phyloP scores from a whole-genome alignment of 2,329 filamentous ascomycete species.

The Clonostachys rhizophaga region DNA sequence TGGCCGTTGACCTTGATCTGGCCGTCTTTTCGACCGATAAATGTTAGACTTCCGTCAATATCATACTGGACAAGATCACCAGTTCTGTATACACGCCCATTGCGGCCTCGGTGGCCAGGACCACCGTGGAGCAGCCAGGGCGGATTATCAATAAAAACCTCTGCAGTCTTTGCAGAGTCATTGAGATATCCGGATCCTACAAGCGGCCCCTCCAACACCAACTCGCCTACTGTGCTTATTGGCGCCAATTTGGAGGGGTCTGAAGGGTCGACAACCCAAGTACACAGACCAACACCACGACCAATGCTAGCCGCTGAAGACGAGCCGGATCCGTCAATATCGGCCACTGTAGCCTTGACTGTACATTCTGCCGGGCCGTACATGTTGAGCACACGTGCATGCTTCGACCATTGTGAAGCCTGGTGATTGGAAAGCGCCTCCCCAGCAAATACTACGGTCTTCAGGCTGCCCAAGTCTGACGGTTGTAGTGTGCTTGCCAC shows the following conservation, averaged over 20 bases:
- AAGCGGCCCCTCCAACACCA: constrained; percentile 35
- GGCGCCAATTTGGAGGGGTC: constrained; percentile 1
- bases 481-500: constrained; percentile 5
- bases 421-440: constrained; percentile 11
- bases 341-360: constrained; percentile 13
- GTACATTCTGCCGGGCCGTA: constrained; percentile 41
- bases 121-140: constrained; percentile 5
- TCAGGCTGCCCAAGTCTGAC: constrained; percentile 1
- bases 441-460: constrained; percentile 5
- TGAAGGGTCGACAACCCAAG: constrained; percentile 14
- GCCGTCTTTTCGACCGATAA: constrained; percentile 47
- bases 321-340: constrained; percentile 6
- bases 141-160: constrained; percentile 15
- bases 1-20: constrained; percentile 58
- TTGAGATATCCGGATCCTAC: constrained; percentile 46
- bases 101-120: constrained; percentile 1
- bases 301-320: constrained; percentile 13
- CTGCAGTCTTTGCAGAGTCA: constrained; percentile 19
- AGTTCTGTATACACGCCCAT: constrained; percentile 32
- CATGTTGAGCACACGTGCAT: constrained; percentile 13
- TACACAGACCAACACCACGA: constrained; percentile 1
- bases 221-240: constrained; percentile 19
- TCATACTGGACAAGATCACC: constrained; percentile 39
- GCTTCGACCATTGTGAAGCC: constrained; percentile 4
- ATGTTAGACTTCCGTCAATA: constrained; percentile 30